Evolutionary conservation across 495 filamentous ascomycete genomes (phyloP), one percentile per base, ranked within the genome.

Genomic region (Aspergillus taichungensis): DNA sequence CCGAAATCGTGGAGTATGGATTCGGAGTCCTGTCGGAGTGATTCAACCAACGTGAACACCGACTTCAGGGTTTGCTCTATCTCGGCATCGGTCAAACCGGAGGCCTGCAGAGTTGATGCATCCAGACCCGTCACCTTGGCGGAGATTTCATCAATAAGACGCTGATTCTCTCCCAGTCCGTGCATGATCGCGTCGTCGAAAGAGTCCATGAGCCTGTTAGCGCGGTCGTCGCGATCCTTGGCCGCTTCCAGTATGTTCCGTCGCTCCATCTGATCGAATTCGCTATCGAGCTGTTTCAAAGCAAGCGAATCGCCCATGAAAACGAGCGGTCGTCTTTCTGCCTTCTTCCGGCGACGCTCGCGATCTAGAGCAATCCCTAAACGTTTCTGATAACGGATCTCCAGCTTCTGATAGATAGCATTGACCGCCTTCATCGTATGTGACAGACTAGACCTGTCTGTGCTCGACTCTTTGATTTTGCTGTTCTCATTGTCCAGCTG

Each of bases 221-320:
- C 73, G 46, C 74, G 59, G 8, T 66, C 63, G 53, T 75, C 69
- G 14, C 69, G 66, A 33, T 75, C 66, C 50, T 68, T 65, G 32
- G 70, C 72, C 6, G 73, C 72, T 42, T 74, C 71, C 5, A 76
- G 51, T 11, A 71, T 66, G 37, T 73, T 72, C 34, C 69, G 69
- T 36, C 66, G 72, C 46, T 77, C 74, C 62, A 74, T 74, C 31
- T 63, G 61, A 46, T 75, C 70, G 46, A 77, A 77, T 14, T 77
- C 71, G n/a, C 55, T 64, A 35, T 76, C 74, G 4, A 77, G 50
- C 43, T 67, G 66, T 43, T 68, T 73, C 11, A 76, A 56, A 32
- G 67, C 63, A 8, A 57, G 49, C 34, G 68, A 66, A 43, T 76
- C 72, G 13, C 73, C 74, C 44, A 74, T 67, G 46, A 72, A 71